These are phyloP conservation scores for Penicillium bovifimosum DNA, from an alignment of 495 filamentous ascomycete species.

Conservation along the genomic window DNA sequence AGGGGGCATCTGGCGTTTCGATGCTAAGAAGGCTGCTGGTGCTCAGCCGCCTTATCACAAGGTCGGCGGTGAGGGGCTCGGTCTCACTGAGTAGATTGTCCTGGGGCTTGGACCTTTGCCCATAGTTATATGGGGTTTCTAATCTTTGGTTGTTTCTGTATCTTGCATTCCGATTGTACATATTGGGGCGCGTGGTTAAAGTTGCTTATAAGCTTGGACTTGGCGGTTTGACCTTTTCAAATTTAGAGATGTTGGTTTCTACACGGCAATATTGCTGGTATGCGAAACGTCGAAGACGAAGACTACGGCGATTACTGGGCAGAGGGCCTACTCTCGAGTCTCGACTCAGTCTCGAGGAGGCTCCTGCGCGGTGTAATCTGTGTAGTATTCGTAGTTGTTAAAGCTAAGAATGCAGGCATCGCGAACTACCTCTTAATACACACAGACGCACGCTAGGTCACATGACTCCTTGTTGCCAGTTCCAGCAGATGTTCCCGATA, in stretches of 20 bases:
- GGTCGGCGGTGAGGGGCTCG: conserved; percentile 36
- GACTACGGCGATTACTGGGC: no score
- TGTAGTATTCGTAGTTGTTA: no score
- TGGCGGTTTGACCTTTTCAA: conserved; percentile 9
- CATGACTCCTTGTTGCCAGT: no score
- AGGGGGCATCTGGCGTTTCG: conserved; percentile 83
- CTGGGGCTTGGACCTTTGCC: not conserved
- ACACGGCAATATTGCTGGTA: no score
- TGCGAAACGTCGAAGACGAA: no score
- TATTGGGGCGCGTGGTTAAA: conserved; percentile 15
- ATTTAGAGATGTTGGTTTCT: no score
- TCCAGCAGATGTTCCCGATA: no score
- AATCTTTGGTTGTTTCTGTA: conserved; percentile 9
- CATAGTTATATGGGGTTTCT: conserved; percentile 18
- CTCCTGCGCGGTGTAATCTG: no score
- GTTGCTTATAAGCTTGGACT: conserved; percentile 7
- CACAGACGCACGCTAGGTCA: not conserved
- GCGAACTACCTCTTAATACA: no score
- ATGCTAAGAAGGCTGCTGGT: conserved; percentile 54
- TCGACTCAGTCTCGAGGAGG: no score
- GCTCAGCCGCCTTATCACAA: conserved; percentile 43
- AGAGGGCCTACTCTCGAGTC: no score
- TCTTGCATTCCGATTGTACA: conserved; percentile 25
- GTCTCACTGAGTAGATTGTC: conserved; percentile 22
- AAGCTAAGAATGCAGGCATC: no score